These are phyloP conservation scores for Stropharia rugosoannulata DNA, from an alignment of 768 basidiomycete species.

Conservation along the genomic window DNA sequence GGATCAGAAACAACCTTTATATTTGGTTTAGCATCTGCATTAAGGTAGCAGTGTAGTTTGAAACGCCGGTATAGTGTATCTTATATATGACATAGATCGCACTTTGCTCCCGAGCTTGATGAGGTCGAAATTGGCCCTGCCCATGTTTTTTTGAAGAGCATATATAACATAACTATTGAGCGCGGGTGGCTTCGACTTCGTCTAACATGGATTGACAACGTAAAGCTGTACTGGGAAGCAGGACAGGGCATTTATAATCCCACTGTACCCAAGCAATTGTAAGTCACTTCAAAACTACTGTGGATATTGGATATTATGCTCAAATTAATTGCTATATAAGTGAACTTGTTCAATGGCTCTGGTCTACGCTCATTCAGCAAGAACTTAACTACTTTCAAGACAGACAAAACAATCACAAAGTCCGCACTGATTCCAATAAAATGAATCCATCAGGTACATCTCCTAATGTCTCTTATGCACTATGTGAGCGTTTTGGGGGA, in stretches of 20 bases:
- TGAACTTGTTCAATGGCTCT: constrained; percentile 27
- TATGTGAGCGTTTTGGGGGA: constrained; percentile 24
- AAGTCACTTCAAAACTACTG: constrained; percentile 11
- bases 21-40: constrained; percentile 28
- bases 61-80: not conserved
- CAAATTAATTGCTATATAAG: constrained; percentile 10
- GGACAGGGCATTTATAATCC: constrained; percentile 23
- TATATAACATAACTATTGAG: constrained; percentile 35
- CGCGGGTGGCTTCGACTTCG: constrained; percentile 31
- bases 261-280: constrained; percentile 26
- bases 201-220: constrained; percentile 31
- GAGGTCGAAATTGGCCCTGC: constrained; percentile 21
- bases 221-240: constrained; percentile 15
- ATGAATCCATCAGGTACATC: constrained; percentile 33
- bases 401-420: constrained; percentile 22
- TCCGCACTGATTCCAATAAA: constrained; percentile 30
- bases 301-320: not conserved
- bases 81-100: constrained; percentile 15
- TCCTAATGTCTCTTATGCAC: constrained; percentile 27
- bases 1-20: constrained; percentile 33
- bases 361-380: constrained; percentile 24
- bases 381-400: constrained; percentile 18
- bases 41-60: constrained; percentile 19
- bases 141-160: constrained; percentile 27
- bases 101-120: constrained; percentile 24